Base-by-base conservation (phyloP, 163 green algal genomes). In the Chlamydomonas reinhardtii region DNA sequence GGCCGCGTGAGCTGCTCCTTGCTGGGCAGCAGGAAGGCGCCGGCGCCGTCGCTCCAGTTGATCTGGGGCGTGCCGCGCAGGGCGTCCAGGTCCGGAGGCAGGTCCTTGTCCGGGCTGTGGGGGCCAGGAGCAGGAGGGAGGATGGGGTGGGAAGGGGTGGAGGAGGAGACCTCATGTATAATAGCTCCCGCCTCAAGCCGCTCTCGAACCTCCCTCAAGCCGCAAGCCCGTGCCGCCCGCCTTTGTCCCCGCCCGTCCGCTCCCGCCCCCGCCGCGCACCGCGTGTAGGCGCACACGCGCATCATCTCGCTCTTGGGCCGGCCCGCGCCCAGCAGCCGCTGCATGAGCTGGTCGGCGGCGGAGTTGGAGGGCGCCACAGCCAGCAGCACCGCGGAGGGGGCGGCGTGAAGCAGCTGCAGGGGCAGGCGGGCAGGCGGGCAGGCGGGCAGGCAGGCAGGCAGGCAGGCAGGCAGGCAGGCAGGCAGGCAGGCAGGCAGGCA, bases 321-420 rank as follows among this genome's bases (percentile, higher is more conserved):
- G 35, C 89, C 76, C 37, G 66, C 35, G 17, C 0, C 27, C 48
- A 79, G 68, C 74, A 91, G 62, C 2, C 81, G 74, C 83, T 86
- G 74, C 4, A 87, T 78, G 27, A 93, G 87, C 69, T 85, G 77
- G 84, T 93, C 90, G 14, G 90, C 88, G 17, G 90, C 90, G 20
- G 81, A 83, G 88, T 93, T 93, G 80, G 76, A 90, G 76, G 90
- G 90, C 0, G 90, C 88, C 20, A 76, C 62, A 61, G 91, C 73
- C 71, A 93, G 85, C 81, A 93, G 71, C 15, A 74, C 61, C 27
- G 76, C 62, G 34, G 22, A 11, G 8, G 81, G 76, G 25, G 82
- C 54, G 73, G 82, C 62, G 25, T 31, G 39, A 6, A 89, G 87
- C 43, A 92, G 54, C 89, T 91, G 83, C 39, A 64, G n/a, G 32